Percentiles rank a stretch among this genome's conserved stretches.
phyloP scores from a whole-genome alignment of 1,139 yeast genomes.

The Sugiyamaella xylanicola region DNA sequence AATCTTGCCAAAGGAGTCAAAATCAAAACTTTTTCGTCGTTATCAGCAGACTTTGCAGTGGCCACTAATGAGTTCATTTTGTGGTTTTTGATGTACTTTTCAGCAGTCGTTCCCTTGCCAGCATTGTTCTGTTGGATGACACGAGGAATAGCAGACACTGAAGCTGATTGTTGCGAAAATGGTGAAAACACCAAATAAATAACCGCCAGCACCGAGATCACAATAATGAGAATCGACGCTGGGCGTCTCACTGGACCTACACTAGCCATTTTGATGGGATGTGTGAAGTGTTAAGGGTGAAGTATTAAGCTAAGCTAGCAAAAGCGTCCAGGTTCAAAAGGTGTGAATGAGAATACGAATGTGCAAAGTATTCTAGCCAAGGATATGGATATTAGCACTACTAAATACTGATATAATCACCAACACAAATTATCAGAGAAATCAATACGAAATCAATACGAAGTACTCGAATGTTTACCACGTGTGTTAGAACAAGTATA shows the following conservation, averaged over 20 bases:
- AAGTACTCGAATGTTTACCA: too few species aligned
- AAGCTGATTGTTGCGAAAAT: constrained; percentile 18
- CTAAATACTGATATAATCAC: too few species aligned
- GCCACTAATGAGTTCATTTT: constrained; percentile 76
- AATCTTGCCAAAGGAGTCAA: constrained; percentile 89
- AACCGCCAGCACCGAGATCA: constrained; percentile 23
- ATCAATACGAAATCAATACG: too few species aligned
- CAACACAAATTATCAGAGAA: too few species aligned
- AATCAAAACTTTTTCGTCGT: constrained; percentile 78
- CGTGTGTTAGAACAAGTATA: too few species aligned
- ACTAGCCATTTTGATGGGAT: constrained; percentile 10
- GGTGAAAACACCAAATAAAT: constrained; percentile 26
- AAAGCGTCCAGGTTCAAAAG: too few species aligned
- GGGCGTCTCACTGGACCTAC: constrained; percentile 22
- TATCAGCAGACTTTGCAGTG: constrained; percentile 66
- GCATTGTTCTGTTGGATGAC: constrained; percentile 45
- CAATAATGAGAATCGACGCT: constrained; percentile 23
- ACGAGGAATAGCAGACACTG: constrained; percentile 19
- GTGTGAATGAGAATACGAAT: too few species aligned
- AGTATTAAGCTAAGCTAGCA: too few species aligned
- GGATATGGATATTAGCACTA: too few species aligned
- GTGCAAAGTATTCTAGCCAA: too few species aligned
- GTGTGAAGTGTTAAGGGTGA: not conserved
- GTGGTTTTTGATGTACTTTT: constrained; percentile 80
- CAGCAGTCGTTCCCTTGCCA: constrained; percentile 58